Evolutionary conservation across 345 rosid genomes (phyloP).

Genomic region (Murraya koenigii): DNA sequence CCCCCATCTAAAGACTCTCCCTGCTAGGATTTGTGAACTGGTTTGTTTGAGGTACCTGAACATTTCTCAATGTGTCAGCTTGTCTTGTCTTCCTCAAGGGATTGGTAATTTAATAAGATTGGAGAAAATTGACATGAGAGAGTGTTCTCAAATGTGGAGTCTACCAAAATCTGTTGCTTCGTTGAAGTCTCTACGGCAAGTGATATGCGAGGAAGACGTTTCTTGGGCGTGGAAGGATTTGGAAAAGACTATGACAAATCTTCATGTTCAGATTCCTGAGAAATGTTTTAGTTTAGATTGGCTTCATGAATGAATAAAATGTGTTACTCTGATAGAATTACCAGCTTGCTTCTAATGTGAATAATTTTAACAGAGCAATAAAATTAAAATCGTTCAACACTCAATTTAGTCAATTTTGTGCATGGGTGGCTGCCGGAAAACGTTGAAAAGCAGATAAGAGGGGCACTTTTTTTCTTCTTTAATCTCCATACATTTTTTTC

Average conservation of each 20-base stretch:
- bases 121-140: slow-evolving; percentile 95
- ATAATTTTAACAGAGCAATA: neutral
- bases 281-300: slow-evolving; percentile 60
- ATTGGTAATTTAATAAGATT: slow-evolving; percentile 51
- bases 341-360: slow-evolving; percentile 3
- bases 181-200: slow-evolving; percentile 50
- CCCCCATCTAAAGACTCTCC: slow-evolving; percentile 55
- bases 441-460: neutral
- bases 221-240: slow-evolving; percentile 57
- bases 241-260: slow-evolving; percentile 34
- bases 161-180: slow-evolving; percentile 49
- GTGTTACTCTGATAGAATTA: neutral
- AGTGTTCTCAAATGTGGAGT: slow-evolving; percentile 42
- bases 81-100: slow-evolving; percentile 56
- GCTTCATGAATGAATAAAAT: slow-evolving; percentile 50
- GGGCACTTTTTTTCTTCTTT: too few relatives aligned
- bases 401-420: neutral
- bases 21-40: slow-evolving; percentile 56
- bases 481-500: too few relatives aligned
- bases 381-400: neutral
- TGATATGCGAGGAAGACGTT: slow-evolving; percentile 71
- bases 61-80: slow-evolving; percentile 67
- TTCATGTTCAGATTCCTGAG: slow-evolving; percentile 68
- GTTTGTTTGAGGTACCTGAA: slow-evolving; percentile 59
- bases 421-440: neutral